Base-by-base conservation (phyloP, 1,139 yeast genomes). In the Blastobotrys persicus region DNA sequence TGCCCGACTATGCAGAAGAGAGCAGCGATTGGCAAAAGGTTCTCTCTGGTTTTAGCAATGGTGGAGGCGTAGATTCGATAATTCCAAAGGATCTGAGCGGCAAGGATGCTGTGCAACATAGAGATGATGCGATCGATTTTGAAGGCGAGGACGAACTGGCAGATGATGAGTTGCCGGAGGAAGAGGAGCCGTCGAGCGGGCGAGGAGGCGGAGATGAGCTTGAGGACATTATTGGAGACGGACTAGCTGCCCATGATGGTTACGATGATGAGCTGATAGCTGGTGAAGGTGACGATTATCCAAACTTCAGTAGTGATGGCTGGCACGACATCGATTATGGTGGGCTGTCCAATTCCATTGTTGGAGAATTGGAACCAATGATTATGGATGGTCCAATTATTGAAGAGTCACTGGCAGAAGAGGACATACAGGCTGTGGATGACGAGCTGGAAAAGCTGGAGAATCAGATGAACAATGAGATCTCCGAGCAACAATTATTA, bases 71-170 rank as follows among this genome's bases (percentile, higher is more conserved):
- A 42, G 56, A 56, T 26, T 44, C 55, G 16, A 52, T 49, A 11
- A 51, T 62, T 37, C 64, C 66, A 7, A 49, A 49, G 50, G 66
- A 61, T 45, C 55, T 64, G 34, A 58, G 61, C 31, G 66, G 64
- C 11, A 60, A 52, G 11, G 72, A 63, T 51, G 63, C 64, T 13
- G 72, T 80, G 48, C 66, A 77, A 51, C 98, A 91, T 66, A 92
- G 94, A 1, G 96, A 81, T 3, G 92, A 91, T 65, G 98, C 98
- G n/a, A 73, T 89, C 41, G 98, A 92, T 67, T 92, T 87, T 64
- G 97, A 88, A 61, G 96, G 88, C 63, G 95, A 88, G 57, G 98
- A 91, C 59, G 97, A 91, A 65, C 73, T 92, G 50, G 98, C 98
- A 0, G 98, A 89, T 44, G 96, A 88, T 48, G 69, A 62, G 41